Percentiles rank a stretch among this genome's conserved stretches.
Conservation (phyloP, 495 filamentous ascomycete genomes). For the Halenospora varia region DNA sequence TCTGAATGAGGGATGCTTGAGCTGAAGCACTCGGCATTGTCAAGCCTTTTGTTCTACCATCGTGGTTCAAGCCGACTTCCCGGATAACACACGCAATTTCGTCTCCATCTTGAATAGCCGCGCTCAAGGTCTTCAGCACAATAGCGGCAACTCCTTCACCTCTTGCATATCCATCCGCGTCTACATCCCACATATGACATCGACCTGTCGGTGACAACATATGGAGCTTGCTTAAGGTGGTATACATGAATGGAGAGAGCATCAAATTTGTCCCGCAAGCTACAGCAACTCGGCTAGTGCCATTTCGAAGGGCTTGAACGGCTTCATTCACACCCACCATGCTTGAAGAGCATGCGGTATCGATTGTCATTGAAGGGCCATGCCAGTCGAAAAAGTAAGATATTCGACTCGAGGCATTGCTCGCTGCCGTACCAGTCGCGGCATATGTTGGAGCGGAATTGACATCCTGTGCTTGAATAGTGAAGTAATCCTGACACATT, state of each 20-base stretch:
- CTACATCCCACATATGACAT: conserved; percentile 56
- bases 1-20: conserved; percentile 51
- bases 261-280: conserved; percentile 17
- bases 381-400: conserved; percentile 55
- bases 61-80: conserved; percentile 52
- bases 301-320: conserved; percentile 72
- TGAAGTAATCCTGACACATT: conserved; percentile 32
- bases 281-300: conserved; percentile 38
- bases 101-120: conserved; percentile 49
- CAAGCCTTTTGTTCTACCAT: conserved; percentile 54
- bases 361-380: conserved; percentile 65
- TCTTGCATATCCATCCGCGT: conserved; percentile 60
- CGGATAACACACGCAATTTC: conserved; percentile 58
- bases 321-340: conserved; percentile 62
- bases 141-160: conserved; percentile 58
- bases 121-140: conserved; percentile 53
- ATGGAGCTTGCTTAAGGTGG: not conserved
- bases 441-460: conserved; percentile 31
- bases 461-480: conserved; percentile 25
- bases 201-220: conserved; percentile 37
- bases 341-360: conserved; percentile 86
- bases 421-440: conserved; percentile 38
- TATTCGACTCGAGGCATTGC: conserved; percentile 60
- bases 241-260: conserved; percentile 5
- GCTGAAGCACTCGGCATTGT: conserved; percentile 52